Evolutionary conservation across 148 eudicot genomes (phyloP), one percentile per base, ranked within the genome.

Genomic region (Fagopyrum homotropicum): DNA sequence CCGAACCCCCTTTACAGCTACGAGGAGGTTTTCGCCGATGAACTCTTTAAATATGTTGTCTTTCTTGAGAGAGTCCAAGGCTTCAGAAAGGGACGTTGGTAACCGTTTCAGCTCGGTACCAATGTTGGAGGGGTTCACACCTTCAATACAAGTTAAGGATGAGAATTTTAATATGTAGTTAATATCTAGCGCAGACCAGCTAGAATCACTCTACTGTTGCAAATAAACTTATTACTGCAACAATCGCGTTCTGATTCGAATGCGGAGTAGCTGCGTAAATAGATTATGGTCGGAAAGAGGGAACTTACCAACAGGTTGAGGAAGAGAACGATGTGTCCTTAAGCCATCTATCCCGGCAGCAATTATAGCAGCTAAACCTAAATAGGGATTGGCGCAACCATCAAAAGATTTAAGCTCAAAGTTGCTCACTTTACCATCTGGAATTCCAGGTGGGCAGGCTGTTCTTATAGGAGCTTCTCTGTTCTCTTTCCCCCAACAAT

Each of bases 341-440:
- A 96, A 85, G 78, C 99, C 99, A 83, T 96, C 98, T 48, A 96
- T 86, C 46, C 99, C 99, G 10, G 97, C 89, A 78, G 91, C 91
- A 75, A 90, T 82, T 49, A 96, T 86, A 72, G 98, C 82, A 83
- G 99, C 97, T 74, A 96, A 74, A 73, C 91, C 99, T 76, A 96
- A 72, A 77, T 85, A 70, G 47, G 98, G 97, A 87, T 96, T 96
- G 55, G 99, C 90, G 80, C 96, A 90, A 26, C 94, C 99, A 84
- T 96, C 99, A 79, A 92, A 88, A 19, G 90, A 83, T 83, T 90
- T 96, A 63, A 96, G 87, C 86, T 96, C 99, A 75, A 92, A 96
- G 81, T 96, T 92, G 97, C 97, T 96, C 45, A 95, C 96, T 47
- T 85, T 63, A 76, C 97, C 97, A 81, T 83, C 82, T 52, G 85